Conservation (phyloP, 2,329 filamentous ascomycete species). For the Talaromyces sp. region DNA sequence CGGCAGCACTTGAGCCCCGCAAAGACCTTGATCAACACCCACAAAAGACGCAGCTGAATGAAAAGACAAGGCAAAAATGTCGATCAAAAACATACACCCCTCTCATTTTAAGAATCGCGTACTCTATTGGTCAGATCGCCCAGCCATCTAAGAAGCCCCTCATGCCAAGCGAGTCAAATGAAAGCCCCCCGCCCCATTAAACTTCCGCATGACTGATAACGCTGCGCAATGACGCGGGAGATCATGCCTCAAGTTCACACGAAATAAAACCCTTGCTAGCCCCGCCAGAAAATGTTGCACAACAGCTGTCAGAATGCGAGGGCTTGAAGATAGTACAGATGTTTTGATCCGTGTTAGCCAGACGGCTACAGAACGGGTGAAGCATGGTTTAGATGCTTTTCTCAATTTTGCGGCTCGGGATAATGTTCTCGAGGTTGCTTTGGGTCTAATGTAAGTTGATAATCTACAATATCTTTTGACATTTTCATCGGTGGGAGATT, state of each 20-base stretch:
- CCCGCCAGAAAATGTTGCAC: not conserved
- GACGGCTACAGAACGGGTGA: constrained; percentile 48
- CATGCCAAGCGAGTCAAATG: constrained; percentile 15
- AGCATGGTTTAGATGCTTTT: constrained; percentile 64
- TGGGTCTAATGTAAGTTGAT: constrained; percentile 69
- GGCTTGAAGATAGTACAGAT: constrained; percentile 34
- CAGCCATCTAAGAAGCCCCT: constrained; percentile 1
- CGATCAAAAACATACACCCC: not conserved
- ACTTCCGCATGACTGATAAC: constrained; percentile 12
- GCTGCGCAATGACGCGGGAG: constrained; percentile 17
- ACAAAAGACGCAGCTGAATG: too few species aligned
- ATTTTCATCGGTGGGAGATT: not conserved
- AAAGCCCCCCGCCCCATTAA: constrained; percentile 3
- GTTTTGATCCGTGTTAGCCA: constrained; percentile 41
- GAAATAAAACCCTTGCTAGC: not conserved
- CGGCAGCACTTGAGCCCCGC: too few species aligned
- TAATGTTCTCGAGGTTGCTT: constrained; percentile 74
- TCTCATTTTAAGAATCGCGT: not conserved
- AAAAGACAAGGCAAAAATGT: not conserved
- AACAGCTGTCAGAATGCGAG: constrained; percentile 25
- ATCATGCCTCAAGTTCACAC: not conserved
- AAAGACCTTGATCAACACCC: too few species aligned
- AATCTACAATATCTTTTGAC: too few species aligned
- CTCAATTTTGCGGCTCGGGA: constrained; percentile 73
- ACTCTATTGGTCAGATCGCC: not conserved